Evolutionary conservation across 116 monocot species (phyloP).

Genomic region (Phalaenopsis hybrid): DNA sequence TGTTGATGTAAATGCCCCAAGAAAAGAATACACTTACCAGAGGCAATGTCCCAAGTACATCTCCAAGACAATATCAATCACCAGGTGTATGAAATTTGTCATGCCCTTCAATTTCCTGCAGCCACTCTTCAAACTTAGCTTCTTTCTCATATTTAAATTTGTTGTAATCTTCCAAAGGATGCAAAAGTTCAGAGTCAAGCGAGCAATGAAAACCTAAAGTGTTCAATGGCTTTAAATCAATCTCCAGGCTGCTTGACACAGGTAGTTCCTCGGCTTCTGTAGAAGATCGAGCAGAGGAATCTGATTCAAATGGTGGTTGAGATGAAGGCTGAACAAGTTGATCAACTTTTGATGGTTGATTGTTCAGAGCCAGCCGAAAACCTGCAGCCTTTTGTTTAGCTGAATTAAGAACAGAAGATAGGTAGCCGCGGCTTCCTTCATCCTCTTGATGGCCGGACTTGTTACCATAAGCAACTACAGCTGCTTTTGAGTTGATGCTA

Average conservation of each 20-base stretch:
- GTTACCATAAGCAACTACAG: not conserved
- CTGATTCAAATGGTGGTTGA: slow-evolving; percentile 3
- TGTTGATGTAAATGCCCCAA: too few species aligned
- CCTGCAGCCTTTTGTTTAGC: slow-evolving; percentile 67
- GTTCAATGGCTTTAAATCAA: slow-evolving; percentile 11
- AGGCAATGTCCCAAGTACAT: not conserved
- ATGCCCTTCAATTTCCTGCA: slow-evolving; percentile 22
- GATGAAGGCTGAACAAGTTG: slow-evolving; percentile 6
- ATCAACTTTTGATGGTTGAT: not conserved
- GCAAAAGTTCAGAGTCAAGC: slow-evolving; percentile 6
- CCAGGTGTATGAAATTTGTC: not conserved
- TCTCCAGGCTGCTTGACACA: slow-evolving; percentile 25
- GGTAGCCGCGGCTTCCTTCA: slow-evolving; percentile 30
- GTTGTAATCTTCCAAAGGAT: slow-evolving; percentile 33
- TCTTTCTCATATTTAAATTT: slow-evolving; percentile 58
- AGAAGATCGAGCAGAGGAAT: slow-evolving; percentile 3
- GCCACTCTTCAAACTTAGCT: slow-evolving; percentile 64
- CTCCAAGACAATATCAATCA: not conserved
- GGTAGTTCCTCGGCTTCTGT: slow-evolving; percentile 44
- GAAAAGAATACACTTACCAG: too few species aligned
- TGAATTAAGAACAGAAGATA: slow-evolving; percentile 58
- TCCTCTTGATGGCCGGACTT: not conserved
- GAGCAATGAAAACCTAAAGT: slow-evolving; percentile 1
- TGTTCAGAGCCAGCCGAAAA: slow-evolving; percentile 44
- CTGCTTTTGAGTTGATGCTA: not conserved